These are phyloP conservation scores for Monosporozyma aquatica DNA, from an alignment of 805 yeast species.

Conservation along the genomic window DNA sequence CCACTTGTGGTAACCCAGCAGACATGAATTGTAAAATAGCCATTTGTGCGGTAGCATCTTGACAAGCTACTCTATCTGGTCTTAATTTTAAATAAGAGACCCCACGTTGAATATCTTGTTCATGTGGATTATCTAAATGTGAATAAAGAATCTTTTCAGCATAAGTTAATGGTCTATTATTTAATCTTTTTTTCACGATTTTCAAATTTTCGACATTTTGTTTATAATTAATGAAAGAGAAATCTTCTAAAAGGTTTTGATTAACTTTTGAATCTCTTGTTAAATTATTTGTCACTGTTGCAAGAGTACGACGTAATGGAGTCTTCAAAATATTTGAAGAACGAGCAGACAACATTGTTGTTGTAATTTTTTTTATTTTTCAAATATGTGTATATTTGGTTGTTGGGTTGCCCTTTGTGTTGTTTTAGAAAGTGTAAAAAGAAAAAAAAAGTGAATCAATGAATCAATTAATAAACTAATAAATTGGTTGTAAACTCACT, in stretches of 20 bases:
- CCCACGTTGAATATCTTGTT: conserved; percentile 79
- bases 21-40: conserved; percentile 94
- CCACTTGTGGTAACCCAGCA: conserved; percentile 83
- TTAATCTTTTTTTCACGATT: conserved; percentile 68
- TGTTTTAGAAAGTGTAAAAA: too few species aligned
- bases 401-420: too few species aligned
- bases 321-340: conserved; percentile 8
- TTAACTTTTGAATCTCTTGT: conserved; percentile 64
- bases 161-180: conserved; percentile 77
- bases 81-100: conserved; percentile 83
- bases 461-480: not conserved
- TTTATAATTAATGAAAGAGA: conserved; percentile 86
- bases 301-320: conserved; percentile 31
- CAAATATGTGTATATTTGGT: too few species aligned
- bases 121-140: conserved; percentile 89
- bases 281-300: conserved; percentile 34
- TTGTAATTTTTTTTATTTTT: too few species aligned
- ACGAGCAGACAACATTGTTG: conserved; percentile 29
- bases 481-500: too few species aligned
- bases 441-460: not conserved
- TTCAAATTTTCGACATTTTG: conserved; percentile 80
- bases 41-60: conserved; percentile 99
- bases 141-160: conserved; percentile 95
- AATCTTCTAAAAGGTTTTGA: conserved; percentile 73
- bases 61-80: conserved; percentile 98